Base-by-base conservation (phyloP, 208 protist genomes). In the Leishmania lainsoni region DNA sequence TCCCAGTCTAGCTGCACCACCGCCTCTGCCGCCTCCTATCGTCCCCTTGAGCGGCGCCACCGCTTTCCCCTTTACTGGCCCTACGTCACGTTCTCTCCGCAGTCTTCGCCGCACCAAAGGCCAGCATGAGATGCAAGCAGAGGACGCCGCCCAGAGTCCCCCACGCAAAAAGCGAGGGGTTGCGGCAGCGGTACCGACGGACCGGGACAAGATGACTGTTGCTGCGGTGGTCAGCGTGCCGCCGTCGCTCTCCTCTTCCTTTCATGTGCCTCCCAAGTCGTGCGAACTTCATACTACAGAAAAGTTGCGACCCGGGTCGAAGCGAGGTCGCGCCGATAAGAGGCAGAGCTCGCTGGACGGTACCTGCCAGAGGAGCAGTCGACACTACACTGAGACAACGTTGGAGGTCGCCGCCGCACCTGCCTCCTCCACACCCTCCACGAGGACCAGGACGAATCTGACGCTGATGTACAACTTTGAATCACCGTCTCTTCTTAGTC, bases 401-500 rank as follows among this genome's bases (percentile, higher is more conserved):
- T 29, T 26, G 45, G 58, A 58, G 6, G 49, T 8, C 49, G n/a
- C 20, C 14, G 71, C 45, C 22, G 26, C 52, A 58, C 72, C 51
- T 16, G 52, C 29, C 22, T 75, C 65, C 2, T 10, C 68, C 35
- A 66, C 70, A 5, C 68, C 69, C 10, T 61, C 72, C 20, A n/a
- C 32, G 52, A 29, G 32, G n/a, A 59, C 63, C 22, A 32, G n/a
- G 10, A 83, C 68, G 5, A 80, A 58, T 72, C 78, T 79, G 35
- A 84, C 81, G 3, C 75, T 84, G 1, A 71, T 76, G 10, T 84
- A 80, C 56, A 75, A 80, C 49, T 29, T 54, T 29, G 69, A 14
- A 52, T 76, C 54, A 56, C 35, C 48, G 35, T 73, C 6, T 54
- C 73, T n/a, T 22, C 65, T 22, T 4, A 8, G 20, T 75, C 5